phyloP scores from a whole-genome alignment of 371 early-diverging fungal species.

The Mortierella polycephala region DNA sequence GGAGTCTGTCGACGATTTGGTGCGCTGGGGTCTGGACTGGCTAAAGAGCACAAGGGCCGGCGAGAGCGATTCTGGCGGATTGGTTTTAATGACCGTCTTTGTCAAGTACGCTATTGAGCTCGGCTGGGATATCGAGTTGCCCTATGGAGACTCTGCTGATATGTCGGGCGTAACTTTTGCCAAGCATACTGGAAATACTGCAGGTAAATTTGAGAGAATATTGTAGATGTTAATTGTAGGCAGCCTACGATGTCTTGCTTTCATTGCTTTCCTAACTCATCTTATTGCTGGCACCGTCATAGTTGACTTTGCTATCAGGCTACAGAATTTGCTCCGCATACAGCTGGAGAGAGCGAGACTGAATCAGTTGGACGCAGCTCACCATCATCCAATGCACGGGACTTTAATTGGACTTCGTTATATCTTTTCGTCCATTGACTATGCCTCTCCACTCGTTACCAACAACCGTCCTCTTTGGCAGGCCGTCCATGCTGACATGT shows the following conservation, averaged over 20 bases:
- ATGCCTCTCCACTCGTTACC: constrained; percentile 52
- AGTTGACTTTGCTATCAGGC: constrained; percentile 61
- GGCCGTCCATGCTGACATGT: constrained; percentile 55
- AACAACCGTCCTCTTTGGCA: constrained; percentile 58
- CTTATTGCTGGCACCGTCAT: neutral
- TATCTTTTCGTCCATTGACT: constrained; percentile 68
- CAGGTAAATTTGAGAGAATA: constrained; percentile 18
- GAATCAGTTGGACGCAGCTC: constrained; percentile 77
- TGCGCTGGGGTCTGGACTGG: constrained; percentile 72
- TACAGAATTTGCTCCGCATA: constrained; percentile 63
- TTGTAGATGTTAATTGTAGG: neutral
- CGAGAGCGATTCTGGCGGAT: constrained; percentile 87
- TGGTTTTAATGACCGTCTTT: constrained; percentile 81
- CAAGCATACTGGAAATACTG: constrained; percentile 37
- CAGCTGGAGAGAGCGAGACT: constrained; percentile 66
- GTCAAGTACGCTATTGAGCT: constrained; percentile 76
- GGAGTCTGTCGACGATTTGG: constrained; percentile 62
- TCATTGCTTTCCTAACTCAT: neutral
- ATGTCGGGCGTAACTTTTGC: constrained; percentile 6
- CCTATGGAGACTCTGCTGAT: constrained; percentile 21
- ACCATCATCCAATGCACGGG: constrained; percentile 79
- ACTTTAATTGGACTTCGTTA: constrained; percentile 77
- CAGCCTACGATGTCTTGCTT: neutral
- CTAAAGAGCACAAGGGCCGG: constrained; percentile 78
- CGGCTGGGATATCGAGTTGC: constrained; percentile 52